These are phyloP conservation scores for Maudiozyma humilis DNA, from an alignment of 1,139 yeast species.

Conservation along the genomic window DNA sequence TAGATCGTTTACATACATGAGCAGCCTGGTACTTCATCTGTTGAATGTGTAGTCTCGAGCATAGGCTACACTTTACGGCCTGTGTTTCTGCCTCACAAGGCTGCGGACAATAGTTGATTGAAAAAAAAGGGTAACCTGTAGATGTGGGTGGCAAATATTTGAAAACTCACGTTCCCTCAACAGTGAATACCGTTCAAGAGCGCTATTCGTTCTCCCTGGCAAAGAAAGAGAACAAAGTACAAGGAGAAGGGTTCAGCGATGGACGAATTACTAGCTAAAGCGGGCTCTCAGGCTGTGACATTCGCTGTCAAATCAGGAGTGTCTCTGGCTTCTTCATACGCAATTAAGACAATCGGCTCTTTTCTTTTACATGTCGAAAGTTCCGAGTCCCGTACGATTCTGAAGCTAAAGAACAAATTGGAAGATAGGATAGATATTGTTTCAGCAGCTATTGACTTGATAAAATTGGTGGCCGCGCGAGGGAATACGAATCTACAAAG, in stretches of 20 bases:
- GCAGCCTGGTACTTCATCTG: neutral
- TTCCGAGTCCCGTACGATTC: constrained; percentile 43
- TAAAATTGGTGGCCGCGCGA: constrained; percentile 59
- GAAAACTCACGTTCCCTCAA: too few relatives aligned
- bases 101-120: neutral
- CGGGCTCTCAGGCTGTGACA: constrained; percentile 72
- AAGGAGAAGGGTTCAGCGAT: too few relatives aligned
- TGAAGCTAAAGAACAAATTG: constrained; percentile 39
- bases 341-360: constrained; percentile 54
- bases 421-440: constrained; percentile 57
- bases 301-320: constrained; percentile 76
- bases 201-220: too few relatives aligned
- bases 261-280: constrained; percentile 46
- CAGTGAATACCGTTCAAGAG: too few relatives aligned
- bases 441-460: constrained; percentile 61
- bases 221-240: too few relatives aligned
- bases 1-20: neutral
- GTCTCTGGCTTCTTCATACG: constrained; percentile 68
- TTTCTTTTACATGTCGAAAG: constrained; percentile 57
- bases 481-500: constrained; percentile 60
- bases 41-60: neutral
- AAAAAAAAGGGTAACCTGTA: too few relatives aligned
- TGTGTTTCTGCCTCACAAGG: too few relatives aligned
- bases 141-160: too few relatives aligned
- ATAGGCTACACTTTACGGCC: too few relatives aligned